Percentiles rank a stretch among this genome's conserved stretches.
These are phyloP conservation scores for Fusarium sp. DNA, from an alignment of 2,329 filamentous ascomycete genomes.

Conservation along the genomic window DNA sequence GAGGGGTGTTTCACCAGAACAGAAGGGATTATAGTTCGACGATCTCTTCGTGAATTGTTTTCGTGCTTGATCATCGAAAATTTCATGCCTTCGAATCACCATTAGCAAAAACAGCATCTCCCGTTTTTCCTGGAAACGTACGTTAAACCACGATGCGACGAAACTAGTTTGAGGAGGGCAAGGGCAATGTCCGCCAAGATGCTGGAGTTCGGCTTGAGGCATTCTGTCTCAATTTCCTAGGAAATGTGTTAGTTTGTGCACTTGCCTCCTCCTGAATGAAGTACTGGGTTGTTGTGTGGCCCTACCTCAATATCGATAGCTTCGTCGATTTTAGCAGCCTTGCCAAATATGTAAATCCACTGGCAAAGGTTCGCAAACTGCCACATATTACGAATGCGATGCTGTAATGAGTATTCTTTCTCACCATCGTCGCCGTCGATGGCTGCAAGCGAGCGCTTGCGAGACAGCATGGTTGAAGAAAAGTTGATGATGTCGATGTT, in stretches of 20 bases:
- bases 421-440: slow-evolving; percentile 28
- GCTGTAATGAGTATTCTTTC: slow-evolving; percentile 51
- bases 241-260: not conserved
- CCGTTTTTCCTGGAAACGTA: slow-evolving; percentile 58
- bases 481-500: slow-evolving; percentile 27
- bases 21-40: slow-evolving; percentile 84
- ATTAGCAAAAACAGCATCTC: slow-evolving; percentile 7
- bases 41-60: slow-evolving; percentile 88
- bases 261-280: not conserved
- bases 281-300: not conserved
- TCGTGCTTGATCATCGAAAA: slow-evolving; percentile 93
- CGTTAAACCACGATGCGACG: slow-evolving; percentile 92
- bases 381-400: slow-evolving; percentile 87
- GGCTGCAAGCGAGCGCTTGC: slow-evolving; percentile 39
- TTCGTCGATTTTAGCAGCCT: slow-evolving; percentile 88
- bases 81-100: slow-evolving; percentile 69
- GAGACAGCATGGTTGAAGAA: slow-evolving; percentile 40
- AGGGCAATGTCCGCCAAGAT: slow-evolving; percentile 84
- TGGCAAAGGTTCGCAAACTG: slow-evolving; percentile 94
- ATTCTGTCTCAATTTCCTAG: slow-evolving; percentile 89
- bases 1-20: slow-evolving; percentile 74
- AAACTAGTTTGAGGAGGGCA: slow-evolving; percentile 88
- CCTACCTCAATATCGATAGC: slow-evolving; percentile 88
- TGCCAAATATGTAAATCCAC: slow-evolving; percentile 92
- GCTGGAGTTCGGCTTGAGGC: slow-evolving; percentile 80